phyloP scores from a whole-genome alignment of 768 basidiomycete genomes.

The Paxillus rubicundulus region DNA sequence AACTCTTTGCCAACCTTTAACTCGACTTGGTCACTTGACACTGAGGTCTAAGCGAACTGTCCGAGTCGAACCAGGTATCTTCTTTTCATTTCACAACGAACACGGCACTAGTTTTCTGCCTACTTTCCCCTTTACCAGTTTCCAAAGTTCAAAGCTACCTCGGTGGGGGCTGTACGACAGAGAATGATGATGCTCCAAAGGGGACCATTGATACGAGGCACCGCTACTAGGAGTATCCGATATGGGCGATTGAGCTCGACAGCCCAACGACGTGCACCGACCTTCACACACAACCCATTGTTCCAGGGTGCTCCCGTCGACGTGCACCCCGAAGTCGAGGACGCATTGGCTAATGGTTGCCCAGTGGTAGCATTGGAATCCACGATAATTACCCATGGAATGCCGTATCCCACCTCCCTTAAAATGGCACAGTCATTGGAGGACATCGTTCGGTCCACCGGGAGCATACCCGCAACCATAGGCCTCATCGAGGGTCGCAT shows the following conservation, averaged over 20 bases:
- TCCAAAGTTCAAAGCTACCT: not conserved
- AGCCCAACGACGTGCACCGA: slow-evolving; percentile 3
- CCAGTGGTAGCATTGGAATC: slow-evolving; percentile 92
- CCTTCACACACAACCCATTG: not conserved
- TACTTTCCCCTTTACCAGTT: not conserved
- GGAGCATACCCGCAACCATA: slow-evolving; percentile 89
- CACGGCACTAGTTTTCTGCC: not conserved
- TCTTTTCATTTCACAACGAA: not conserved
- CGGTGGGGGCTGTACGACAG: not conserved
- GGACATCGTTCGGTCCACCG: slow-evolving; percentile 65
- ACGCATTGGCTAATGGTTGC: slow-evolving; percentile 62
- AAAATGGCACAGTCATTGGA: slow-evolving; percentile 72
- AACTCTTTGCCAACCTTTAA: too few species aligned
- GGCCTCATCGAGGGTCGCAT: slow-evolving; percentile 79
- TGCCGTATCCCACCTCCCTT: slow-evolving; percentile 78
- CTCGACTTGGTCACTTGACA: too few species aligned
- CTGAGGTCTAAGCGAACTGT: too few species aligned
- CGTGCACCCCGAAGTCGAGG: slow-evolving; percentile 78
- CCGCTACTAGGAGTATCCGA: not conserved
- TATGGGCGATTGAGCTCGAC: not conserved
- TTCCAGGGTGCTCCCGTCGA: slow-evolving; percentile 46
- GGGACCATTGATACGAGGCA: slow-evolving; percentile 1
- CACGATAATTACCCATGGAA: slow-evolving; percentile 89
- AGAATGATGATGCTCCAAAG: slow-evolving; percentile 14
- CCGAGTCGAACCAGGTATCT: too few species aligned